Conservation (phyloP, 2,329 filamentous ascomycete genomes). For the Aspergillus cejpii region DNA sequence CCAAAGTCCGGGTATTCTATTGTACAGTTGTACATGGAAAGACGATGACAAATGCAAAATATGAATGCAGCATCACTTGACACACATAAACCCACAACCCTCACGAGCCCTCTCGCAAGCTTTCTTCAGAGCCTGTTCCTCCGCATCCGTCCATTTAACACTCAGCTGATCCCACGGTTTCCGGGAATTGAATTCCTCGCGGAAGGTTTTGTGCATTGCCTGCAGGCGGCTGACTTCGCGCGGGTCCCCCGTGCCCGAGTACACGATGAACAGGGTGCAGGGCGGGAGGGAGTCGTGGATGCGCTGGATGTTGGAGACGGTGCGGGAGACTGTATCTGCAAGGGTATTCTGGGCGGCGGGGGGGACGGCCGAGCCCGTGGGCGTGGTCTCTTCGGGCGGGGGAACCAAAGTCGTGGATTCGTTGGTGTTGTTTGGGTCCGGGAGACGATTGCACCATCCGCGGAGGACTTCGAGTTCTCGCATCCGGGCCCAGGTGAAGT, state of each 20-base stretch:
- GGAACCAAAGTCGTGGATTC: conserved; percentile 28
- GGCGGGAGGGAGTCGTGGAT: conserved; percentile 53
- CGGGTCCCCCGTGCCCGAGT: conserved; percentile 59
- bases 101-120: conserved; percentile 52
- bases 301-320: conserved; percentile 45
- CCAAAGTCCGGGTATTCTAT: not conserved
- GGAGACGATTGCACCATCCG: conserved; percentile 53
- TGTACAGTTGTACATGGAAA: no score
- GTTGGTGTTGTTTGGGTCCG: conserved; percentile 42
- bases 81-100: conserved; percentile 53
- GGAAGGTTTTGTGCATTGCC: conserved; percentile 50
- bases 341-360: conserved; percentile 29
- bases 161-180: conserved; percentile 57
- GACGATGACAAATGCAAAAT: not conserved
- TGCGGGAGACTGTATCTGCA: conserved; percentile 44
- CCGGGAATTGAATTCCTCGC: conserved; percentile 52
- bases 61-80: conserved; percentile 43
- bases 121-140: conserved; percentile 53
- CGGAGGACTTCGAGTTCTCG: conserved; percentile 55
- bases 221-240: conserved; percentile 52
- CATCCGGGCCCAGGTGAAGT: conserved; percentile 58
- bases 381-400: conserved; percentile 22
- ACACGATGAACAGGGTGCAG: conserved; percentile 57
- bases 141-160: conserved; percentile 59
- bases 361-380: conserved; percentile 11